phyloP scores from a whole-genome alignment of 2,329 filamentous ascomycete genomes.

The Arthroderma sp. region DNA sequence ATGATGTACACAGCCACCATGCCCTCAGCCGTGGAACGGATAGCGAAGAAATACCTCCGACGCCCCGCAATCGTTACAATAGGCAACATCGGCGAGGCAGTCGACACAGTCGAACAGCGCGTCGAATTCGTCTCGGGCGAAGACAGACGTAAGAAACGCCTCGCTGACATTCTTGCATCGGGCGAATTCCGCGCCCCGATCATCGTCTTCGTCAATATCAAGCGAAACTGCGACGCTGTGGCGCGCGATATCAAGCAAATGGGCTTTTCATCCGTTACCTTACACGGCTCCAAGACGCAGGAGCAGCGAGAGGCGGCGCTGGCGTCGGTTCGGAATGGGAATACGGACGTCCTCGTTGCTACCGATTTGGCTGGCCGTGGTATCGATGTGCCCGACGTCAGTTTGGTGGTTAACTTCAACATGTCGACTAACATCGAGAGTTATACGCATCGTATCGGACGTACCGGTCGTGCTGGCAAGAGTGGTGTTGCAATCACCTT shows the following conservation, averaged over 20 bases:
- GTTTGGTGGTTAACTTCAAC: slow-evolving; percentile 95
- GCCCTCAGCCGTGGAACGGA: slow-evolving; percentile 81
- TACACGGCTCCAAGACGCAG: slow-evolving; percentile 94
- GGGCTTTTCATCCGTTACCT: slow-evolving; percentile 77
- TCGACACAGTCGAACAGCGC: slow-evolving; percentile 94
- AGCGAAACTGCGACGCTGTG: slow-evolving; percentile 92
- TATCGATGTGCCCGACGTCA: slow-evolving; percentile 94
- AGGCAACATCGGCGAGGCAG: slow-evolving; percentile 85
- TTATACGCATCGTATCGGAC: slow-evolving; percentile 92
- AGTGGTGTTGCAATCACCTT: slow-evolving; percentile 94
- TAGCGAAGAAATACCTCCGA: slow-evolving; percentile 91
- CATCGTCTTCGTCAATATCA: slow-evolving; percentile 99
- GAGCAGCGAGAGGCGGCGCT: slow-evolving; percentile 93
- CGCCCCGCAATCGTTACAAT: slow-evolving; percentile 90
- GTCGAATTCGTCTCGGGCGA: slow-evolving; percentile 85
- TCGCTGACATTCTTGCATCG: slow-evolving; percentile 76
- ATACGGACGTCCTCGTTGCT: slow-evolving; percentile 78
- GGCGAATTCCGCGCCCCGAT: slow-evolving; percentile 76
- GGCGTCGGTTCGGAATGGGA: slow-evolving; percentile 64
- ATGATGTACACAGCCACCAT: slow-evolving; percentile 99
- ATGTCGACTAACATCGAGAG: slow-evolving; percentile 88
- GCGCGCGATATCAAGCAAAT: slow-evolving; percentile 87
- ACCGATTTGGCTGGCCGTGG: slow-evolving; percentile 92
- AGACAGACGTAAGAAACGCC: slow-evolving; percentile 90
- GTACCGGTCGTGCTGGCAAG: slow-evolving; percentile 95